Percentiles rank a stretch among this genome's conserved stretches.
These are phyloP conservation scores for Trametes polyzona DNA, from an alignment of 1,284 basidiomycete species.

Conservation along the genomic window DNA sequence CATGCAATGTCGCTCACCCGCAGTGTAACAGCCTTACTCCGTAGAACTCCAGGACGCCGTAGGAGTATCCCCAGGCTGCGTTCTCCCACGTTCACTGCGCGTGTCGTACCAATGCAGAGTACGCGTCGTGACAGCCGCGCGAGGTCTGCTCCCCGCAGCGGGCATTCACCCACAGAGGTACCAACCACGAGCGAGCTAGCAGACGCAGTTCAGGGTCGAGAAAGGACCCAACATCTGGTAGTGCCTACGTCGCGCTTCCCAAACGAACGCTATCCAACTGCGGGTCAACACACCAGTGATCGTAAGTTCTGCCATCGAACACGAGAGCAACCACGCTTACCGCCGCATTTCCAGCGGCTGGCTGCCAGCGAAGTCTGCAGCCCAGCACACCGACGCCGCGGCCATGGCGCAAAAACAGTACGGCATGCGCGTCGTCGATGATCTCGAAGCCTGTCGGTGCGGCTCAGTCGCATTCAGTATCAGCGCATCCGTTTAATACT, in stretches of 20 bases:
- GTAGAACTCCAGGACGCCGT: background rate
- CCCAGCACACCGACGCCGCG: background rate
- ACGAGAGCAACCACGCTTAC: background rate
- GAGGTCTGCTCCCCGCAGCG: background rate
- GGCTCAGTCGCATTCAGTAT: no score
- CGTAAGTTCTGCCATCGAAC: background rate
- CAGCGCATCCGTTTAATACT: no score
- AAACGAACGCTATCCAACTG: no score
- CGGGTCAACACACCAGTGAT: no score
- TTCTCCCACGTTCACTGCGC: background rate
- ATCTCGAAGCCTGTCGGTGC: no score
- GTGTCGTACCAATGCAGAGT: background rate
- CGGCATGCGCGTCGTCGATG: background rate
- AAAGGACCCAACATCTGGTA: no score
- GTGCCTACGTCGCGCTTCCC: no score
- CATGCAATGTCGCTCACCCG: no score
- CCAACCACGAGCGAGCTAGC: no score
- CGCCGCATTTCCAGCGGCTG: background rate
- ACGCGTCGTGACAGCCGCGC: background rate
- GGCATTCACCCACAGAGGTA: background rate
- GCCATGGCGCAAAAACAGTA: background rate
- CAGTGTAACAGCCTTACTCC: background rate
- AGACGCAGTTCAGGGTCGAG: no score
- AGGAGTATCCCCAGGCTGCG: no score
- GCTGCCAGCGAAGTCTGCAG: background rate